phyloP scores from a whole-genome alignment of 1,139 yeast species.

The Suhomyces guaymorum region DNA sequence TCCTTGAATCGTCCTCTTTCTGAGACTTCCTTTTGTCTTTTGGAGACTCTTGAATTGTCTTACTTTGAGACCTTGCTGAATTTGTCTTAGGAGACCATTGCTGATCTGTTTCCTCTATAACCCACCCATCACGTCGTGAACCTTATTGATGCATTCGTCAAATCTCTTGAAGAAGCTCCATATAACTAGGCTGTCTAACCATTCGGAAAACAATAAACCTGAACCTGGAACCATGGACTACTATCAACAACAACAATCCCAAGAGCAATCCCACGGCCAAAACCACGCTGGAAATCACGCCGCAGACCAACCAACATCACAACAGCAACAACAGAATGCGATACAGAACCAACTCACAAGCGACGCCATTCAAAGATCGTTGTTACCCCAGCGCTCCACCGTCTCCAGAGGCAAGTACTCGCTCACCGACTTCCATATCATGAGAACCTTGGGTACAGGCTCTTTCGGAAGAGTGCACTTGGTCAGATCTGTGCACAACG shows the following conservation, averaged over 20 bases:
- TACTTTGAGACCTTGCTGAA: neutral
- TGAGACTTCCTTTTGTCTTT: too few species aligned
- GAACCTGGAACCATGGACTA: constrained; percentile 13
- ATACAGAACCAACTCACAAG: constrained; percentile 15
- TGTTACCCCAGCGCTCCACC: constrained; percentile 27
- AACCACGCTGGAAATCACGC: too few species aligned
- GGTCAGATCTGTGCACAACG: constrained; percentile 59
- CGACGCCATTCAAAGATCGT: constrained; percentile 24
- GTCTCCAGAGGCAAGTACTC: constrained; percentile 58
- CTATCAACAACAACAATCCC: constrained; percentile 11
- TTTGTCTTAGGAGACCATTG: neutral
- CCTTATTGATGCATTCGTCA: constrained; percentile 23
- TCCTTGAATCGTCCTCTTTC: too few species aligned
- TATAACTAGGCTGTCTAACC: constrained; percentile 21
- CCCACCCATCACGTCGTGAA: too few species aligned
- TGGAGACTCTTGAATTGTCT: too few species aligned
- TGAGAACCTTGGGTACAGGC: constrained; percentile 62
- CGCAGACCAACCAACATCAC: constrained; percentile 10
- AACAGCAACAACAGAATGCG: constrained; percentile 9
- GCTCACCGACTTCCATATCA: constrained; percentile 51
- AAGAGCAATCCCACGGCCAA: constrained; percentile 3
- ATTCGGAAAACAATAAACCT: constrained; percentile 7
- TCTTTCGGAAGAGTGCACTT: constrained; percentile 64
- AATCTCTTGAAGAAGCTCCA: constrained; percentile 27
- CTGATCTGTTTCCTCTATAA: too few species aligned